Conservation (phyloP, 148 eudicot species). For the Agrostemma githago region DNA sequence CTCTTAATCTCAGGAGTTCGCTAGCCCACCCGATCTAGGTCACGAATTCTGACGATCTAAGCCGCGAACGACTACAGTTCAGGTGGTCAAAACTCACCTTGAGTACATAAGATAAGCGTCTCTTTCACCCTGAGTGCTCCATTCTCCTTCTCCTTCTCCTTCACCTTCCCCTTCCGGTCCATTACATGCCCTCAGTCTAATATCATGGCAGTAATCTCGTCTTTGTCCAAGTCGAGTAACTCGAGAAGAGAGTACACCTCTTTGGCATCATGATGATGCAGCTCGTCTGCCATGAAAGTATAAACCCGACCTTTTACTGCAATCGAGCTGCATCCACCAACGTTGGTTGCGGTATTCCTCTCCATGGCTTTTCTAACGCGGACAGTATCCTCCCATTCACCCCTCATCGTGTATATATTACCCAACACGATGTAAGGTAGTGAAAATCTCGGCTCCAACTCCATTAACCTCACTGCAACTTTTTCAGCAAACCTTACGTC, state of each 20-base stretch:
- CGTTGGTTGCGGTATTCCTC: conserved; percentile 32
- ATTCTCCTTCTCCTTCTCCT: no score
- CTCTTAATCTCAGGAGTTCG: no score
- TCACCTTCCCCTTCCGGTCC: no score
- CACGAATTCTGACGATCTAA: no score
- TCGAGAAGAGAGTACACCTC: conserved; percentile 39
- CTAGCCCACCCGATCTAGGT: no score
- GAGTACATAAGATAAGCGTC: no score
- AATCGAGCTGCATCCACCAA: conserved; percentile 56
- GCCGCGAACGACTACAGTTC: no score
- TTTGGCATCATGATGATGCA: conserved; percentile 38
- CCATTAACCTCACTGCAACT: conserved; percentile 45
- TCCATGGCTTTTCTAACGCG: conserved; percentile 58
- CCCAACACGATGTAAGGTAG: conserved; percentile 56
- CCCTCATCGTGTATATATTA: conserved; percentile 53
- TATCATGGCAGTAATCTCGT: conserved; percentile 18
- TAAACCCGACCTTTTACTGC: conserved; percentile 32
- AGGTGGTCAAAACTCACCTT: no score
- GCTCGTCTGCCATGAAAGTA: conserved; percentile 41
- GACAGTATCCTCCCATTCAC: conserved; percentile 73
- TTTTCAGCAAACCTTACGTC: conserved; percentile 51
- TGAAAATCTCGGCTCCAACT: conserved; percentile 46
- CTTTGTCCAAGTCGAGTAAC: conserved; percentile 44
- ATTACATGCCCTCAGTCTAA: not conserved
- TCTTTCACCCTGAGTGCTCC: no score